Percentiles rank a stretch among this genome's conserved stretches.
Evolutionary conservation across 1,284 basidiomycete genomes (phyloP).

Genomic region (Microbotryomycetes sp.): DNA sequence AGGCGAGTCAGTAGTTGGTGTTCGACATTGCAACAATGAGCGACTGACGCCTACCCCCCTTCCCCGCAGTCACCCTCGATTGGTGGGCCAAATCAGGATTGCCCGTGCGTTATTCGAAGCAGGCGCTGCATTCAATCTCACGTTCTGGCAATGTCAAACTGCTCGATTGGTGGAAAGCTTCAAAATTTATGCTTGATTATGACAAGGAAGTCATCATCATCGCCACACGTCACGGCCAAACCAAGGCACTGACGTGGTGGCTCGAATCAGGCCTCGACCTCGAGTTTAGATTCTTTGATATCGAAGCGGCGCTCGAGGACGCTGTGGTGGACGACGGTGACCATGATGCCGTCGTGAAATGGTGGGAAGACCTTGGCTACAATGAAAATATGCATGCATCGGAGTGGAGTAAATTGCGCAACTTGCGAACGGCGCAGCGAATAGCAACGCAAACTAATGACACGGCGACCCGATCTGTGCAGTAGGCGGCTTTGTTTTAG

Average conservation of each 20-base stretch:
- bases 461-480: too few species aligned
- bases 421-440: constrained; percentile 3
- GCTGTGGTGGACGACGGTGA: constrained; percentile 64
- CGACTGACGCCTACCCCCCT: neutral
- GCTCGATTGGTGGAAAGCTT: constrained; percentile 67
- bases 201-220: constrained; percentile 68
- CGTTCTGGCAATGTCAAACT: constrained; percentile 69
- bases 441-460: too few species aligned
- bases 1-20: neutral
- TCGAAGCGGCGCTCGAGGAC: constrained; percentile 74
- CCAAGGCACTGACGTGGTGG: constrained; percentile 81
- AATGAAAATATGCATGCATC: constrained; percentile 16
- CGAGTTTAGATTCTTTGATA: constrained; percentile 71
- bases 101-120: constrained; percentile 57
- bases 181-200: constrained; percentile 63
- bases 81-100: constrained; percentile 71
- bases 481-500: too few species aligned
- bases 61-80: constrained; percentile 48
- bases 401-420: constrained; percentile 25
- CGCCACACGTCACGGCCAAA: constrained; percentile 68
- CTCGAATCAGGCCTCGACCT: constrained; percentile 63
- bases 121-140: constrained; percentile 65
- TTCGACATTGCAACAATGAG: too few species aligned
- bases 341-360: constrained; percentile 47
- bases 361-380: constrained; percentile 54